Evolutionary conservation across 1,284 basidiomycete species (phyloP).

Genomic region (Porphyrellus sp.): DNA sequence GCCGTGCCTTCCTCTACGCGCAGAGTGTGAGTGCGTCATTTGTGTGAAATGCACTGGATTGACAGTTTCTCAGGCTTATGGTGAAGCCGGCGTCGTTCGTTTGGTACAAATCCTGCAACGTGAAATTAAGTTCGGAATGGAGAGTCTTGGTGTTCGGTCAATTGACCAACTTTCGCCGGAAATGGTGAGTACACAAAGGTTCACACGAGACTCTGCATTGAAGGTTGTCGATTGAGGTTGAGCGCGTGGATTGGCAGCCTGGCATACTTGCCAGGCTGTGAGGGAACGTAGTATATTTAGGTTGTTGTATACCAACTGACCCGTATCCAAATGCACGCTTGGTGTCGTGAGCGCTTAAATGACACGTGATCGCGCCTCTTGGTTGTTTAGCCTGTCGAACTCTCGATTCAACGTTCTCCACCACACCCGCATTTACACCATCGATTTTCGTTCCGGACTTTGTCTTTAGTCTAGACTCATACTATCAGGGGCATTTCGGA

Average conservation of each 20-base stretch:
- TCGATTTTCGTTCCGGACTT: background rate
- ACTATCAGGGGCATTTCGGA: background rate
- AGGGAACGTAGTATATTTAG: constrained; percentile 7
- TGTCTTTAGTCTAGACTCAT: background rate
- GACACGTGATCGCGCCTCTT: constrained; percentile 26
- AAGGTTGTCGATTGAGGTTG: constrained; percentile 56
- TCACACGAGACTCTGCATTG: constrained; percentile 38
- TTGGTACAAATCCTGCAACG: constrained; percentile 71
- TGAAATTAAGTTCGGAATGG: constrained; percentile 81
- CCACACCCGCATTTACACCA: constrained; percentile 1
- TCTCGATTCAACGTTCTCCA: constrained; percentile 2
- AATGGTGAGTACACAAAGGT: constrained; percentile 51
- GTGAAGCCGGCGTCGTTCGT: constrained; percentile 77
- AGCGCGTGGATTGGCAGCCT: constrained; percentile 67
- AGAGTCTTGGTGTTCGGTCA: constrained; percentile 71
- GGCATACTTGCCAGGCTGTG: constrained; percentile 23
- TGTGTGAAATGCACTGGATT: constrained; percentile 5
- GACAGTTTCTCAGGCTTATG: constrained; percentile 61
- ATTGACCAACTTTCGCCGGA: constrained; percentile 74
- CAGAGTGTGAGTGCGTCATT: constrained; percentile 60
- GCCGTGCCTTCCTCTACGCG: constrained; percentile 87
- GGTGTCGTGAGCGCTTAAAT: background rate
- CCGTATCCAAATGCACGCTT: too few relatives aligned
- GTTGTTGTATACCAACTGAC: background rate
- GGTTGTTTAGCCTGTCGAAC: constrained; percentile 1